phyloP scores from a whole-genome alignment of 2,329 filamentous ascomycete species.

The Penicillium sumatraense region DNA sequence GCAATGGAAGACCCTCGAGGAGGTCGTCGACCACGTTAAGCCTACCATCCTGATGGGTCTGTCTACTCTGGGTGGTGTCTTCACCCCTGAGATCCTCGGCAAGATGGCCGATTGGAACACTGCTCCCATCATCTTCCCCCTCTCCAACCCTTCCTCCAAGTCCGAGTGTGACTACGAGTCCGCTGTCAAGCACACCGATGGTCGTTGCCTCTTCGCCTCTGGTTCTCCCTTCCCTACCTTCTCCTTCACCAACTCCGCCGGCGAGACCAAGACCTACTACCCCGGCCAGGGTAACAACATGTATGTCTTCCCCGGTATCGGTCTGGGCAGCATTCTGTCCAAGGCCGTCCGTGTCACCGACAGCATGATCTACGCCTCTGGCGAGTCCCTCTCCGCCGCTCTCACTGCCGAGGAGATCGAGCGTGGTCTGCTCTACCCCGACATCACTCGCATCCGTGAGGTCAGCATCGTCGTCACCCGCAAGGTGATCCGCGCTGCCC shows the following conservation, averaged over 20 bases:
- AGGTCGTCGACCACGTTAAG: constrained; percentile 93
- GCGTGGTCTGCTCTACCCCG: constrained; percentile 85
- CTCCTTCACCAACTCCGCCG: constrained; percentile 64
- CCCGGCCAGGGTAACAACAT: constrained; percentile 80
- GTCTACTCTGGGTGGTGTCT: constrained; percentile 91
- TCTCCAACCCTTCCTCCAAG: constrained; percentile 95
- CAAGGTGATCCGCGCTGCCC: constrained; percentile 90
- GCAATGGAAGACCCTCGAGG: constrained; percentile 77
- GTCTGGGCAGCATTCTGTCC: constrained; percentile 87
- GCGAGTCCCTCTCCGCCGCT: constrained; percentile 75
- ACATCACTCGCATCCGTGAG: constrained; percentile 87
- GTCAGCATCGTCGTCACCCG: constrained; percentile 84
- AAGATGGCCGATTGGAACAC: constrained; percentile 68
- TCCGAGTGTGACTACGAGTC: constrained; percentile 98
- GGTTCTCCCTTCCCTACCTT: constrained; percentile 87
- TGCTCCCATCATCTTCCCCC: constrained; percentile 88
- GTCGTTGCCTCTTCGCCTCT: constrained; percentile 89
- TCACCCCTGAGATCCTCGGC: constrained; percentile 83
- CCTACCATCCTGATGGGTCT: constrained; percentile 93
- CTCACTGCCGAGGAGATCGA: constrained; percentile 81
- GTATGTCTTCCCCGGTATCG: constrained; percentile 97
- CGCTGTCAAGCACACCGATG: constrained; percentile 87
- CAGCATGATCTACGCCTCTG: constrained; percentile 95
- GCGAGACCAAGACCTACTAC: constrained; percentile 69
- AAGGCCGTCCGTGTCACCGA: constrained; percentile 88